These are phyloP conservation scores for Ophiostoma angusticollis DNA, from an alignment of 2,329 filamentous ascomycete genomes.

Conservation along the genomic window DNA sequence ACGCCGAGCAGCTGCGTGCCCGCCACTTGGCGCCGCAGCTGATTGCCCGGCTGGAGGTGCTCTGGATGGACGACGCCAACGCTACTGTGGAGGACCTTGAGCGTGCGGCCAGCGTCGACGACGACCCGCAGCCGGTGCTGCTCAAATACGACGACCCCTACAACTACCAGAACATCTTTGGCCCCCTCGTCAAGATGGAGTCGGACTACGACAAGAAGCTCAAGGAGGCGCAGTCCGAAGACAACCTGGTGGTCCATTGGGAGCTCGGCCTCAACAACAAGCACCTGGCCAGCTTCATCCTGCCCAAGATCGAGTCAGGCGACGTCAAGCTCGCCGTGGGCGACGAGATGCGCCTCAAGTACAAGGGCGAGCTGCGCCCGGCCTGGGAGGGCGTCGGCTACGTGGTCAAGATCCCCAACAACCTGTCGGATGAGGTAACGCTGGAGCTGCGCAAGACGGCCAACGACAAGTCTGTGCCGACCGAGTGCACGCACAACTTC, in stretches of 20 bases:
- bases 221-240: slow-evolving; percentile 95
- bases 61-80: slow-evolving; percentile 92
- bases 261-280: slow-evolving; percentile 95
- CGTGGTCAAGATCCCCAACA: slow-evolving; percentile 98
- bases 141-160: slow-evolving; percentile 94
- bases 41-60: slow-evolving; percentile 91
- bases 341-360: slow-evolving; percentile 95
- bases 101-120: slow-evolving; percentile 81
- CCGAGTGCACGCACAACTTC: slow-evolving; percentile 94
- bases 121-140: slow-evolving; percentile 85
- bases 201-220: slow-evolving; percentile 98
- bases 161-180: slow-evolving; percentile 98
- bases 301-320: slow-evolving; percentile 93
- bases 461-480: slow-evolving; percentile 91
- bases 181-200: slow-evolving; percentile 95
- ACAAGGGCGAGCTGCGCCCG: slow-evolving; percentile 82
- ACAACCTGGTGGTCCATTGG: slow-evolving; percentile 89
- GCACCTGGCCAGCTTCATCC: slow-evolving; percentile 84
- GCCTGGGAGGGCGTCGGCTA: slow-evolving; percentile 98
- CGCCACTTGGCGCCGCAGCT: slow-evolving; percentile 86
- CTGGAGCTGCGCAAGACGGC: slow-evolving; percentile 89
- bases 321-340: slow-evolving; percentile 97
- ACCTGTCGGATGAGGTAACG: slow-evolving; percentile 94
- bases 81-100: slow-evolving; percentile 87
- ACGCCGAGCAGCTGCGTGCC: slow-evolving; percentile 90